phyloP scores from a whole-genome alignment of 352 stramenopile species.

The Phytophthora europaea region DNA sequence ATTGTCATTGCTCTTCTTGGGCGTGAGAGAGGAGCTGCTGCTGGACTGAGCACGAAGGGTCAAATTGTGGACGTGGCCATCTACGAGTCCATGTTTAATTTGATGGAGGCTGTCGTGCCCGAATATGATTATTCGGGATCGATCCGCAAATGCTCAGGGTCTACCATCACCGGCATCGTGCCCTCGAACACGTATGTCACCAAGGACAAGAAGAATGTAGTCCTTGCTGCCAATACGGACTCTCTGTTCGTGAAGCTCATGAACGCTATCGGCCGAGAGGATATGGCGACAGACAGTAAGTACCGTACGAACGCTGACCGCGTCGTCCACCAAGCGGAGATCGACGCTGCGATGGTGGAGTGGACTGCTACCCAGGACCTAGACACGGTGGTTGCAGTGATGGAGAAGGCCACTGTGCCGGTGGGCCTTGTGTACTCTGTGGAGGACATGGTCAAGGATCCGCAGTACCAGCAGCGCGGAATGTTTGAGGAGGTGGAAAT shows the following conservation, averaged over 20 bases:
- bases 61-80: conserved; percentile 90
- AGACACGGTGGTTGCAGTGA: conserved; percentile 57
- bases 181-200: conserved; percentile 90
- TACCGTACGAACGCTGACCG: conserved; percentile 78
- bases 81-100: conserved; percentile 90
- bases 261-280: conserved; percentile 67
- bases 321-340: conserved; percentile 66
- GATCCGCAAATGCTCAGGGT: conserved; percentile 86
- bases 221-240: conserved; percentile 89
- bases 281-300: conserved; percentile 67
- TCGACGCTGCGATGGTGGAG: conserved; percentile 62
- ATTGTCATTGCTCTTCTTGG: conserved; percentile 86
- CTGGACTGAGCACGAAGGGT: conserved; percentile 39
- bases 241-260: conserved; percentile 86
- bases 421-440: conserved; percentile 86
- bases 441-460: conserved; percentile 80
- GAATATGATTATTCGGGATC: conserved; percentile 88
- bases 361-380: conserved; percentile 68
- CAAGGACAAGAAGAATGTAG: conserved; percentile 85
- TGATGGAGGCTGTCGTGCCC: conserved; percentile 87
- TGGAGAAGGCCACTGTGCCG: conserved; percentile 67
- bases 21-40: conserved; percentile 54
- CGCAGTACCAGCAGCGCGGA: conserved; percentile 73
- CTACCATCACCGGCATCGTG: conserved; percentile 90
- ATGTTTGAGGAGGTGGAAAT: conserved; percentile 86